Conservation (phyloP, 2,329 filamentous ascomycete species). For the Hansfordia pulvinata region DNA sequence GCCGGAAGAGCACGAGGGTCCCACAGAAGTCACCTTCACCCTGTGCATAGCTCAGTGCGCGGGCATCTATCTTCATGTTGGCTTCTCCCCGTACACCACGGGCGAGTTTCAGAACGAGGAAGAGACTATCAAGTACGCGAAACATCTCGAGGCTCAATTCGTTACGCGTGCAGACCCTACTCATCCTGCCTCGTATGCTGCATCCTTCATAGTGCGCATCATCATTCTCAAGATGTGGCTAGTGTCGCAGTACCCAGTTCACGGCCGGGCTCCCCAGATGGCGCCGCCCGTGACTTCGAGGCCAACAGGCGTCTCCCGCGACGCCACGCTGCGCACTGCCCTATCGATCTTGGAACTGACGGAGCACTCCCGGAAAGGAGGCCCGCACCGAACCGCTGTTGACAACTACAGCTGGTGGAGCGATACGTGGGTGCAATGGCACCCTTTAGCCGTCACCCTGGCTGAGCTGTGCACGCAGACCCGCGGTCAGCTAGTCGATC, state of each 20-base stretch:
- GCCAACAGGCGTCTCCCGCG: slow-evolving; percentile 16
- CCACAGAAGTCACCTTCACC: slow-evolving; percentile 37
- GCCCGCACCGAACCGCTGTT: slow-evolving; percentile 19
- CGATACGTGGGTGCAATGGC: slow-evolving; percentile 39
- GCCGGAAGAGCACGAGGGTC: slow-evolving; percentile 31
- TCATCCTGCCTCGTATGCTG: slow-evolving; percentile 21
- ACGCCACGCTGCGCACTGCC: slow-evolving; percentile 31
- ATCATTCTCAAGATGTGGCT: slow-evolving; percentile 33
- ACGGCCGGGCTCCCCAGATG: slow-evolving; percentile 9
- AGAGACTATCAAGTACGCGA: slow-evolving; percentile 24
- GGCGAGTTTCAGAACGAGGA: slow-evolving; percentile 18
- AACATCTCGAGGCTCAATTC: slow-evolving; percentile 23
- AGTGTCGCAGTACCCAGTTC: slow-evolving; percentile 28
- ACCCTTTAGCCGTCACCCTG: slow-evolving; percentile 36
- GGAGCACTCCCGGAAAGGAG: slow-evolving; percentile 15
- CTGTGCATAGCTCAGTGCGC: slow-evolving; percentile 26
- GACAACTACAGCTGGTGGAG: slow-evolving; percentile 32
- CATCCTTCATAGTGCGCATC: slow-evolving; percentile 24
- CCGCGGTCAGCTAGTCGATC: slow-evolving; percentile 27
- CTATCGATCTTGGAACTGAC: slow-evolving; percentile 30
- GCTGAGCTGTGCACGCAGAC: slow-evolving; percentile 36
- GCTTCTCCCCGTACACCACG: slow-evolving; percentile 15
- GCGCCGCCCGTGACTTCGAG: slow-evolving; percentile 1
- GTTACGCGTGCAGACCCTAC: slow-evolving; percentile 18
- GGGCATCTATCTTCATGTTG: slow-evolving; percentile 23